Base-by-base conservation (phyloP, 805 yeast species). In the Pichia scutulata region DNA sequence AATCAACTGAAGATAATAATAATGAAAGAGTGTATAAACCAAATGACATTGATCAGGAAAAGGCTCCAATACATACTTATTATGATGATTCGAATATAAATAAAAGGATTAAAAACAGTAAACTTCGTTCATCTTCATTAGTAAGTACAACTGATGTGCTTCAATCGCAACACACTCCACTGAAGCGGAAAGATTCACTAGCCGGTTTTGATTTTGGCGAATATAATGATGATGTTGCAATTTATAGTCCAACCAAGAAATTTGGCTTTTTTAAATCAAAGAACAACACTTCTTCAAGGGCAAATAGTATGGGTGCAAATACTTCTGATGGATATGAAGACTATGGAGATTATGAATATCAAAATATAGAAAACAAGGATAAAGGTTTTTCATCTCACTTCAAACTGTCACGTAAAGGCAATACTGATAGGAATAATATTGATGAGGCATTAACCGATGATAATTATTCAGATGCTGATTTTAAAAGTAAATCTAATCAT, bases 141-240 rank as follows among this genome's bases (percentile, higher is more conserved):
- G 26, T 46, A 10, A 46, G 52, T 42, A 46, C 52, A 7, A 49
- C 46, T 41, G 52, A 50, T 19, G 52, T 46, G 19, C 26, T n/a
- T 33, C 37, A 16, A n/a, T 7, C 19, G 7, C 19, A 16, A n/a
- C 37, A 19, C 3, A n/a, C 37, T 16, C 37, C 16, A 3, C 37
- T n/a, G 3, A 19, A 26, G 16, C 39, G 48, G 7, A 7, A 33
- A 5, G 36, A 26, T 21, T 44, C 44, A 44, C 19, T 44, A 7
- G 43, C 41, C 3, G 41, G 25, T 26, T 41, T 25, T 36, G 43
- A 43, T 44, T 21, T 30, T 28, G 47, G 39, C 18, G 51, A 49
- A 24, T 45, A 36, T 23, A 37, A 26, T 23, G 30, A 30, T 40
- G 53, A 50, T 28, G 37, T 43, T 30, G 39, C 48, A 12, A 30